Conservation (phyloP, 2,329 filamentous ascomycete species). For the Cercospora zeina region DNA sequence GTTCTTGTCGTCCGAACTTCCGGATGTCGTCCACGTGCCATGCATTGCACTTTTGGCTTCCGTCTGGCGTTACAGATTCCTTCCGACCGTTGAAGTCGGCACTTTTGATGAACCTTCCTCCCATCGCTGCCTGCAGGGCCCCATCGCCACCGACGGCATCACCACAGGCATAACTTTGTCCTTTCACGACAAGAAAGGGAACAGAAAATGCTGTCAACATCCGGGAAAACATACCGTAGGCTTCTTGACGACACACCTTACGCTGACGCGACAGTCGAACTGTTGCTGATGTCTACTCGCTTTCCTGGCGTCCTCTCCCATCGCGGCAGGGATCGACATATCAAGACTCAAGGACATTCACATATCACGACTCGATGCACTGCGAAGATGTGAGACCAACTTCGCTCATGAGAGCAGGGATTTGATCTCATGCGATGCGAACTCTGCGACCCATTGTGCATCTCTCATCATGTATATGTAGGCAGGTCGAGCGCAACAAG, state of each 20-base stretch:
- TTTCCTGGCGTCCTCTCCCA: not conserved
- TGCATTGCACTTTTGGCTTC: not conserved
- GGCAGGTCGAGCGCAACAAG: not conserved
- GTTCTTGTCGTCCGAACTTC: no score
- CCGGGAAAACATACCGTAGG: not conserved
- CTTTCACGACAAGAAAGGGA: not conserved
- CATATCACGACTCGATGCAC: not conserved
- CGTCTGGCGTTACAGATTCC: slow-evolving; percentile 3
- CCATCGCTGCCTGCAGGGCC: not conserved
- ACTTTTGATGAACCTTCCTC: not conserved
- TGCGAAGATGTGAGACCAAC: not conserved
- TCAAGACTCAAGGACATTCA: not conserved
- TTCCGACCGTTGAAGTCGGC: not conserved
- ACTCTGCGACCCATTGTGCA: not conserved
- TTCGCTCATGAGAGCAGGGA: not conserved
- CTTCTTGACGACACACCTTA: not conserved
- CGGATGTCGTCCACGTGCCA: not conserved
- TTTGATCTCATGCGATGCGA: not conserved
- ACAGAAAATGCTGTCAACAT: not conserved
- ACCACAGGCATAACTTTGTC: not conserved
- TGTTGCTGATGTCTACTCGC: not conserved
- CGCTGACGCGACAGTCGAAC: not conserved
- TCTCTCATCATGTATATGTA: not conserved
- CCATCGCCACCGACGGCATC: not conserved
- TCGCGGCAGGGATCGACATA: not conserved